These are phyloP conservation scores for Orbilia quercus DNA, from an alignment of 2,329 filamentous ascomycete genomes.

Conservation along the genomic window DNA sequence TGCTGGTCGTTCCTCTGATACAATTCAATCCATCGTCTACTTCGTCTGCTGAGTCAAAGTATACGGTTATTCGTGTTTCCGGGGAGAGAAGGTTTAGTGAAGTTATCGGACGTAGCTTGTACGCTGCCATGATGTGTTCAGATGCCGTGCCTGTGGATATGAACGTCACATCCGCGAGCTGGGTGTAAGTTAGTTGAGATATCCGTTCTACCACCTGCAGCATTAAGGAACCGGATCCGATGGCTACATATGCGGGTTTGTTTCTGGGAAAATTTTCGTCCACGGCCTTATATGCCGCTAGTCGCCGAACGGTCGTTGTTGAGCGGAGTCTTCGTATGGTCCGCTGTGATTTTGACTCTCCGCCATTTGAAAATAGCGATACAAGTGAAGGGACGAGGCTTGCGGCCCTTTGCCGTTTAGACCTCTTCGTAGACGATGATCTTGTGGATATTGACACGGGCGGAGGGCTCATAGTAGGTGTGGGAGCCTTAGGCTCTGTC, in stretches of 20 bases:
- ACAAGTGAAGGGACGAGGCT: slow-evolving; percentile 14
- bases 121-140: slow-evolving; percentile 47
- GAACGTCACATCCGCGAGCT: slow-evolving; percentile 42
- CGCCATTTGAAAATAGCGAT: slow-evolving; percentile 27
- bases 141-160: slow-evolving; percentile 43
- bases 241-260: slow-evolving; percentile 43
- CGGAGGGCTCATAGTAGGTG: slow-evolving; percentile 7
- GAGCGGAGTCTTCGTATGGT: slow-evolving; percentile 15
- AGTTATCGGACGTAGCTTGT: slow-evolving; percentile 42
- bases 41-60: slow-evolving; percentile 97
- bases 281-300: slow-evolving; percentile 44
- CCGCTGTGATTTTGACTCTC: slow-evolving; percentile 13
- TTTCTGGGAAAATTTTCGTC: slow-evolving; percentile 44
- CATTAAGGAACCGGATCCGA: slow-evolving; percentile 42
- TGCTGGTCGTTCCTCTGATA: slow-evolving; percentile 77
- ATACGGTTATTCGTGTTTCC: slow-evolving; percentile 77
- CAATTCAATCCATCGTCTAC: slow-evolving; percentile 94
- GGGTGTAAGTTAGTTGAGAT: slow-evolving; percentile 20
- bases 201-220: slow-evolving; percentile 39
- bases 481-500: neutral
- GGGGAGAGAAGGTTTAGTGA: slow-evolving; percentile 61
- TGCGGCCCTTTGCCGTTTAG: slow-evolving; percentile 10
- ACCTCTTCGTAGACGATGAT: slow-evolving; percentile 8
- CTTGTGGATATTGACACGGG: slow-evolving; percentile 9
- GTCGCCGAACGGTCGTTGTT: slow-evolving; percentile 11